Evolutionary conservation across 352 stramenopile species (phyloP).

Genomic region (Phytophthora idaei): DNA sequence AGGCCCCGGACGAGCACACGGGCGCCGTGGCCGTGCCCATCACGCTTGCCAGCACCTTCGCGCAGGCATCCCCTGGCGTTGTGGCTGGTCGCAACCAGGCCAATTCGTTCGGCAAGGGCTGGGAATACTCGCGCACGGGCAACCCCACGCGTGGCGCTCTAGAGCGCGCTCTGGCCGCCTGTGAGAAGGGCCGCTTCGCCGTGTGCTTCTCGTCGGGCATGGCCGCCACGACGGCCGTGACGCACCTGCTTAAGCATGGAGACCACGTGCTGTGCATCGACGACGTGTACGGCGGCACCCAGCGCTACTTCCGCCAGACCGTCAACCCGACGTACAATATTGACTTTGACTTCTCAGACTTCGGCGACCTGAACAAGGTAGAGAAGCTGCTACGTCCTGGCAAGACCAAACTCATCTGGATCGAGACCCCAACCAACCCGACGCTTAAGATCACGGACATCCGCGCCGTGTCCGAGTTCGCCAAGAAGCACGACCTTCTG

Average conservation of each 20-base stretch:
- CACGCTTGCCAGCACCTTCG: constrained; percentile 93
- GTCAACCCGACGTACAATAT: constrained; percentile 92
- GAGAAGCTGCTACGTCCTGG: constrained; percentile 74
- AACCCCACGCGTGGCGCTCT: constrained; percentile 96
- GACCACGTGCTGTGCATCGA: constrained; percentile 96
- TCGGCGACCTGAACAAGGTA: constrained; percentile 86
- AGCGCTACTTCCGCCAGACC: constrained; percentile 94
- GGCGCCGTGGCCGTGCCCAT: constrained; percentile 90
- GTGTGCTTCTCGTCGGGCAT: constrained; percentile 92
- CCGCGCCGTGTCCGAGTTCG: constrained; percentile 87
- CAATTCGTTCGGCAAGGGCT: constrained; percentile 95
- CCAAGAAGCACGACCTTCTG: constrained; percentile 89
- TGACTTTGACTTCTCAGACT: constrained; percentile 94
- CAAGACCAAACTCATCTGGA: constrained; percentile 95
- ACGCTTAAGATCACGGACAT: constrained; percentile 96
- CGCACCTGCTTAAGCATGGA: constrained; percentile 89
- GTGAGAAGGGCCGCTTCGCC: constrained; percentile 92
- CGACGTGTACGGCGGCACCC: constrained; percentile 95
- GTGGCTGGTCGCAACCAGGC: constrained; percentile 74
- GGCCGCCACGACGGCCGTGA: constrained; percentile 86
- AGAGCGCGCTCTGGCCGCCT: constrained; percentile 91
- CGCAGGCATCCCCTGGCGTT: constrained; percentile 73
- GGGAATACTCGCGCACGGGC: constrained; percentile 94
- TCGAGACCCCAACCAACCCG: constrained; percentile 94
- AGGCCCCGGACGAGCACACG: constrained; percentile 77